Conservation (phyloP, 2,329 filamentous ascomycete genomes). For the Pseudogymnoascus sp. region DNA sequence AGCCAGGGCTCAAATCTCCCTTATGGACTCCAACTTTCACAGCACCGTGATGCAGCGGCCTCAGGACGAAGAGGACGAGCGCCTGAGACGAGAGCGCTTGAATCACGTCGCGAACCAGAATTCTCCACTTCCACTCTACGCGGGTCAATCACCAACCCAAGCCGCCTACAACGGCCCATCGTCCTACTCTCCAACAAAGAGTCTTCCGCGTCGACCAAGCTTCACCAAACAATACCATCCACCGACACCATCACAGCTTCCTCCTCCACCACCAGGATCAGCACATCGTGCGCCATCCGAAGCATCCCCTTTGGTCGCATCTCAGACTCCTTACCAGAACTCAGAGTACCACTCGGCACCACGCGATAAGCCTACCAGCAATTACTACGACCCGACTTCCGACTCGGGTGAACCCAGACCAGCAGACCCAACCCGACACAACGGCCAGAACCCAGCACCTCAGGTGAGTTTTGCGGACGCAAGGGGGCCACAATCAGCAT, state of each 20-base stretch:
- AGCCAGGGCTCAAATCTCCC: slow-evolving; percentile 9
- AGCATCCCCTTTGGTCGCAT: slow-evolving; percentile 22
- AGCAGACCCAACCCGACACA: slow-evolving; percentile 27
- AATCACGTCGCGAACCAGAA: slow-evolving; percentile 24
- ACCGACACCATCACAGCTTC: slow-evolving; percentile 20
- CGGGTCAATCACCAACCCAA: slow-evolving; percentile 22
- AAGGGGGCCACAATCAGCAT: slow-evolving; percentile 5
- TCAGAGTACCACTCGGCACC: slow-evolving; percentile 29
- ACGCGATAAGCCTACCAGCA: slow-evolving; percentile 35
- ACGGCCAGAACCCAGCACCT: slow-evolving; percentile 23
- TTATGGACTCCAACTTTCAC: slow-evolving; percentile 25
- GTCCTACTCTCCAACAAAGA: slow-evolving; percentile 25
- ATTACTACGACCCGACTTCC: slow-evolving; percentile 39
- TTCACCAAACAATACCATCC: slow-evolving; percentile 27
- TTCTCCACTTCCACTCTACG: slow-evolving; percentile 19
- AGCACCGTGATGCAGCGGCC: slow-evolving; percentile 27
- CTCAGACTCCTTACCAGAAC: slow-evolving; percentile 22
- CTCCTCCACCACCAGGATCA: slow-evolving; percentile 18
- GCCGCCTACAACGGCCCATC: slow-evolving; percentile 19
- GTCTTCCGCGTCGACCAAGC: slow-evolving; percentile 22
- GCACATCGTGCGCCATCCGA: slow-evolving; percentile 23
- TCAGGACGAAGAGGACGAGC: slow-evolving; percentile 18
- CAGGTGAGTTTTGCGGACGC: slow-evolving; percentile 22
- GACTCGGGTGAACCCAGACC: slow-evolving; percentile 35
- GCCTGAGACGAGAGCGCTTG: slow-evolving; percentile 22